Percentiles rank a stretch among this genome's conserved stretches.
phyloP scores from a whole-genome alignment of 176 grass and related monocot species.

The Cenchrus fungigraminus region DNA sequence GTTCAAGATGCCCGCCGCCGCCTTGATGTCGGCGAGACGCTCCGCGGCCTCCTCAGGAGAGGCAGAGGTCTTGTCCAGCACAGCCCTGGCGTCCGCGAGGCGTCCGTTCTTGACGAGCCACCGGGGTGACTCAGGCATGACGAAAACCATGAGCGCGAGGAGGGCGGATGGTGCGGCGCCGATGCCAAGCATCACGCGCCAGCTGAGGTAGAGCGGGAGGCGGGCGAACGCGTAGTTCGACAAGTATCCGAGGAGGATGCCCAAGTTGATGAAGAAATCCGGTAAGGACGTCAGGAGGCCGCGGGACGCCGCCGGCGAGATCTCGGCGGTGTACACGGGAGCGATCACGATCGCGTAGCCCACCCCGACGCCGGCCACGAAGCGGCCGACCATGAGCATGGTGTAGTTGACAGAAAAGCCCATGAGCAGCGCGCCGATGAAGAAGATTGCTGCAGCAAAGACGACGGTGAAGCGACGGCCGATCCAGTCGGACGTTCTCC shows the following conservation, averaged over 20 bases:
- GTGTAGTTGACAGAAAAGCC: slow-evolving; percentile 64
- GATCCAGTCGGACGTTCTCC: slow-evolving; percentile 76
- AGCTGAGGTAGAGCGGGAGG: slow-evolving; percentile 47
- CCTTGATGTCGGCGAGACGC: slow-evolving; percentile 73
- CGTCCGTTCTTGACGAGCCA: slow-evolving; percentile 82
- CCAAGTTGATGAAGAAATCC: slow-evolving; percentile 86
- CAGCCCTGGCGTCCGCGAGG: slow-evolving; percentile 58
- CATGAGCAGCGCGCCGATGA: slow-evolving; percentile 71
- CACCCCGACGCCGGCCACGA: slow-evolving; percentile 77
- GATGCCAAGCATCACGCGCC: slow-evolving; percentile 82
- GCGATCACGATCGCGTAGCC: slow-evolving; percentile 86
- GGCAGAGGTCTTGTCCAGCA: slow-evolving; percentile 64
- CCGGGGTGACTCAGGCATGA: slow-evolving; percentile 82
- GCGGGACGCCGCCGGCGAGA: slow-evolving; percentile 60
- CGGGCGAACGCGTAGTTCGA: slow-evolving; percentile 73
- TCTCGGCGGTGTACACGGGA: slow-evolving; percentile 79
- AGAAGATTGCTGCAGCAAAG: slow-evolving; percentile 77
- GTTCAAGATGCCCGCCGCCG: slow-evolving; percentile 55
- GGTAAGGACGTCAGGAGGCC: slow-evolving; percentile 79
- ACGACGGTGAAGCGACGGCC: slow-evolving; percentile 75
- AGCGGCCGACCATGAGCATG: slow-evolving; percentile 82
- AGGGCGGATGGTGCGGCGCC: slow-evolving; percentile 64
- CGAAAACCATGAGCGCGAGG: slow-evolving; percentile 60
- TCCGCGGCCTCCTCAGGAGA: slow-evolving; percentile 60
- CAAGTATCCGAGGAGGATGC: slow-evolving; percentile 82